phyloP scores from a whole-genome alignment of 768 basidiomycete genomes.

The Leucocoprinus birnbaumii region DNA sequence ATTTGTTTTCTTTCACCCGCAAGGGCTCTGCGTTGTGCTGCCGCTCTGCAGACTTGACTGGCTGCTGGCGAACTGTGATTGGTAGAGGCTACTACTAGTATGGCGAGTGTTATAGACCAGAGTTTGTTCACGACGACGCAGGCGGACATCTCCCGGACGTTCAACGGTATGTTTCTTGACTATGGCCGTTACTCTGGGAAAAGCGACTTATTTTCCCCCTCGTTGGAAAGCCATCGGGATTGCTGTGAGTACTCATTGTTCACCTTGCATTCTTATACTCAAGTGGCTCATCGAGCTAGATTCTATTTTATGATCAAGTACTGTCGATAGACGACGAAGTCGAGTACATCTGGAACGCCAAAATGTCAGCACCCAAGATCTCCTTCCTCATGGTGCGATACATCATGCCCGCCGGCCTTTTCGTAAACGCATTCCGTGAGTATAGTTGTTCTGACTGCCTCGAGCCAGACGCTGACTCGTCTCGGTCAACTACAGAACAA shows the following conservation, averaged over 20 bases:
- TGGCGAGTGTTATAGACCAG: not conserved
- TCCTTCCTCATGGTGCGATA: constrained; percentile 6
- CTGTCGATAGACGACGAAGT: constrained; percentile 5
- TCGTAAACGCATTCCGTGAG: constrained; percentile 7
- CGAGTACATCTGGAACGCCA: constrained; percentile 7
- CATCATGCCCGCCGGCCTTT: constrained; percentile 1
- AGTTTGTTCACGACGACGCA: not conserved
- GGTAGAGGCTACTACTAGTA: too few species aligned
- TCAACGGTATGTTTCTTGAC: not conserved
- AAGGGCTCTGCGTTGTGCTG: not conserved
- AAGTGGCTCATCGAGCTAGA: not conserved
- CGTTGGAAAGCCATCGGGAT: constrained; percentile 1
- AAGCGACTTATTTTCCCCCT: too few species aligned
- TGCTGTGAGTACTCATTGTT: not conserved
- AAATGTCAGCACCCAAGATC: constrained; percentile 1
- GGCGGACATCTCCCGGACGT: not conserved
- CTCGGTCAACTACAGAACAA: not conserved
- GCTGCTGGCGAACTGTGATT: not conserved
- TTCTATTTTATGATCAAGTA: constrained; percentile 4
- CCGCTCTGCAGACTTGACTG: not conserved
- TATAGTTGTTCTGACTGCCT: not conserved
- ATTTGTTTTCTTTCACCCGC: too few species aligned
- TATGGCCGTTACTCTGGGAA: not conserved
- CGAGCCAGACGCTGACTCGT: not conserved
- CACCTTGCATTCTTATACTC: not conserved